These are phyloP conservation scores for Coniochaeta sp. DNA, from an alignment of 2,329 filamentous ascomycete species.

Conservation along the genomic window DNA sequence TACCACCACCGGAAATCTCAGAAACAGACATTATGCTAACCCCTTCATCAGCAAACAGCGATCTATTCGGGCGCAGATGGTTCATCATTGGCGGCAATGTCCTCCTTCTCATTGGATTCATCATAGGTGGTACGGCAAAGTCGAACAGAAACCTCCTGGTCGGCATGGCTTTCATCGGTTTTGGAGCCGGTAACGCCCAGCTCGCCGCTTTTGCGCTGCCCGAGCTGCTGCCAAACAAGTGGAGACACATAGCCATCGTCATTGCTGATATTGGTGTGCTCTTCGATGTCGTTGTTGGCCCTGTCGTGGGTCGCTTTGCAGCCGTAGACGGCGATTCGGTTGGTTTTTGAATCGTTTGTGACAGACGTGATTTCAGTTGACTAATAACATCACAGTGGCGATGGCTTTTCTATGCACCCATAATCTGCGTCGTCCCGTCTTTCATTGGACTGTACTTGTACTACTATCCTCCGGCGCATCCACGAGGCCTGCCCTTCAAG, in stretches of 20 bases:
- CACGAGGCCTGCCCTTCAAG: conserved; percentile 23
- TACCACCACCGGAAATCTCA: background rate
- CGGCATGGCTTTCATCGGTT: conserved; percentile 31
- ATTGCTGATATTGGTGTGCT: conserved; percentile 33
- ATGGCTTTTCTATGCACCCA: conserved; percentile 35
- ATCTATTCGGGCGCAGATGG: conserved; percentile 38
- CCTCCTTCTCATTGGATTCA: conserved; percentile 27
- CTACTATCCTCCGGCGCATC: conserved; percentile 24
- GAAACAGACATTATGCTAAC: conserved; percentile 11
- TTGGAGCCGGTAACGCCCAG: conserved; percentile 35
- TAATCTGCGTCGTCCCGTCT: conserved; percentile 33
- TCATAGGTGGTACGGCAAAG: conserved; percentile 29
- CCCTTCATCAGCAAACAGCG: conserved; percentile 28
- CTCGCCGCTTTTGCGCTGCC: conserved; percentile 36
- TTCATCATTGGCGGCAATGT: conserved; percentile 35
- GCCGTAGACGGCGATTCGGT: conserved; percentile 21
- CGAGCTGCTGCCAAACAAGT: conserved; percentile 40
- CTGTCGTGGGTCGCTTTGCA: conserved; percentile 34
- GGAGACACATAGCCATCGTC: conserved; percentile 34
- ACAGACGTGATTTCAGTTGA: background rate
- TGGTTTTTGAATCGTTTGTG: background rate
- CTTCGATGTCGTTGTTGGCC: conserved; percentile 35
- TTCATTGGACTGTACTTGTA: conserved; percentile 31
- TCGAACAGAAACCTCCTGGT: conserved; percentile 29
- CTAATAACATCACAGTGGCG: conserved; percentile 22